Evolutionary conservation across 1,139 yeast species (phyloP).

Genomic region (Martiniozyma asiatica): DNA sequence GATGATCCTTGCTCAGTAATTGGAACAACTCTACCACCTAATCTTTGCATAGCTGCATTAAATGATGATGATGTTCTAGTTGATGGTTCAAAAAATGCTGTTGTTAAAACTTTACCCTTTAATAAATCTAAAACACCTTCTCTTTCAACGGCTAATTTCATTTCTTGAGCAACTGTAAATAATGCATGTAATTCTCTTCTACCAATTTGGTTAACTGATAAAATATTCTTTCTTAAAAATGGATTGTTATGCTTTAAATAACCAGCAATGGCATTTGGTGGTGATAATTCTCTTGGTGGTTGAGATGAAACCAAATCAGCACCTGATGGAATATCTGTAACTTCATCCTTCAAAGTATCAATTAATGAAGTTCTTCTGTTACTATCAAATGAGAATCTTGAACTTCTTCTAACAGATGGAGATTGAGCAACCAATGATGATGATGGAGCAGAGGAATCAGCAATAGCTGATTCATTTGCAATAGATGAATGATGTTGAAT

Average conservation of each 20-base stretch:
- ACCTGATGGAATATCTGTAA: slow-evolving; percentile 45
- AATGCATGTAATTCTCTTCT: slow-evolving; percentile 84
- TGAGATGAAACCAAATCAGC: slow-evolving; percentile 66
- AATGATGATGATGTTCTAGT: slow-evolving; percentile 94
- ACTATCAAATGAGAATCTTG: slow-evolving; percentile 38
- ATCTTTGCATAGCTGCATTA: slow-evolving; percentile 99
- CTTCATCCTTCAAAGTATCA: slow-evolving; percentile 25
- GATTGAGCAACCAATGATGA: slow-evolving; percentile 12
- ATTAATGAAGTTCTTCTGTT: slow-evolving; percentile 26
- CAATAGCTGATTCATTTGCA: slow-evolving; percentile 8
- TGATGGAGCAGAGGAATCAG: slow-evolving; percentile 5
- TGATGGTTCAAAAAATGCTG: slow-evolving; percentile 96
- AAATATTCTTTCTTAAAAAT: slow-evolving; percentile 75
- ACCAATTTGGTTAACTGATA: slow-evolving; percentile 77
- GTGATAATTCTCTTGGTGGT: slow-evolving; percentile 57
- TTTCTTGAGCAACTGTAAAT: slow-evolving; percentile 95
- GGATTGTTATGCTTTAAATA: slow-evolving; percentile 76
- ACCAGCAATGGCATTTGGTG: slow-evolving; percentile 66
- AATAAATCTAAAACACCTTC: slow-evolving; percentile 86
- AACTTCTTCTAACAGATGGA: slow-evolving; percentile 22
- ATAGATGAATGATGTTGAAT: slow-evolving; percentile 23
- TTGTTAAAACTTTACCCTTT: slow-evolving; percentile 83
- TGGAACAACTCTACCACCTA: slow-evolving; percentile 94
- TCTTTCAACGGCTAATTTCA: slow-evolving; percentile 95
- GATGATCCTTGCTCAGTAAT: slow-evolving; percentile 79